These are phyloP conservation scores for Biscogniauxia marginata DNA, from an alignment of 2,329 filamentous ascomycete genomes.

Conservation along the genomic window DNA sequence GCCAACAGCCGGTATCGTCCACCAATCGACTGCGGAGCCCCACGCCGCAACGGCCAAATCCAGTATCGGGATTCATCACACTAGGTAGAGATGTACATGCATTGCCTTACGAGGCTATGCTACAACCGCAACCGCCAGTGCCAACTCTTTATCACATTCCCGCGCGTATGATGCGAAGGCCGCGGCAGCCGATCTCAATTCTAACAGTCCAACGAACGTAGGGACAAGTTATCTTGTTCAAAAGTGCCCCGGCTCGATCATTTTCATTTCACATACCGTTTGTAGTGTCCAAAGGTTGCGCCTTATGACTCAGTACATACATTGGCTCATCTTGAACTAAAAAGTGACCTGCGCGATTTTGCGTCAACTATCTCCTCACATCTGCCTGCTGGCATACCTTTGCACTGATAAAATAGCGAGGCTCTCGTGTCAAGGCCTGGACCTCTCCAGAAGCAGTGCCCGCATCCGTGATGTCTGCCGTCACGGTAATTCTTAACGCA, in stretches of 20 bases:
- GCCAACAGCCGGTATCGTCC: conserved; percentile 18
- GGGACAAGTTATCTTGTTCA: neutral
- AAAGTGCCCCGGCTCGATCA: neutral
- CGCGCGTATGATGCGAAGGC: neutral
- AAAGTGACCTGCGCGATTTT: neutral
- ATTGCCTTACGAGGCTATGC: neutral
- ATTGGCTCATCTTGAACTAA: neutral
- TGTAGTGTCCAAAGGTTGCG: neutral
- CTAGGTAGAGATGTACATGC: conserved; percentile 8
- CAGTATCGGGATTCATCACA: conserved; percentile 14
- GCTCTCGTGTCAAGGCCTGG: neutral
- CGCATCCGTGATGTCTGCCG: neutral
- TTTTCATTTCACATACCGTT: neutral
- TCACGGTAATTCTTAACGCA: neutral
- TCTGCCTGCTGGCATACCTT: no score
- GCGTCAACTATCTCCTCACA: neutral
- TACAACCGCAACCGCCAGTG: neutral
- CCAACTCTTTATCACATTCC: neutral
- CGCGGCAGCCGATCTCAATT: neutral
- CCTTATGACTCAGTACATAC: neutral
- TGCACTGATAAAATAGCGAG: neutral
- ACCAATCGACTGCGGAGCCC: conserved; percentile 21
- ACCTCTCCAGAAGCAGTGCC: neutral
- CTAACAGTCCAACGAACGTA: neutral
- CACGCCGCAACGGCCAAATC: conserved; percentile 14